Evolutionary conservation across 148 eudicot genomes (phyloP).

Genomic region (Vaccinium macrocarpon): DNA sequence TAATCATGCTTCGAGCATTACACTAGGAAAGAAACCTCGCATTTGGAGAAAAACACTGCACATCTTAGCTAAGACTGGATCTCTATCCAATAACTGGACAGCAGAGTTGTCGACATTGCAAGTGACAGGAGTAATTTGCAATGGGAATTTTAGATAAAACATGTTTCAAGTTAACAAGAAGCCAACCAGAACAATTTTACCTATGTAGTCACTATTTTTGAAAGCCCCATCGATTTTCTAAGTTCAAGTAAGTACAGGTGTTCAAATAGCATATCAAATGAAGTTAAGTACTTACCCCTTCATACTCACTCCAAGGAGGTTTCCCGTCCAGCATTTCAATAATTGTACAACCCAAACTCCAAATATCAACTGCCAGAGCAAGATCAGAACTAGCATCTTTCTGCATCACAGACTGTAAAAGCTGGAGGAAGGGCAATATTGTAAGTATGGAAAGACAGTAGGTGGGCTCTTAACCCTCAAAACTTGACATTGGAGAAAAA

Average conservation of each 20-base stretch:
- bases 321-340: slow-evolving; percentile 92
- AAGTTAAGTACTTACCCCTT: slow-evolving; percentile 58
- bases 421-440: slow-evolving; percentile 43
- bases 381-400: slow-evolving; percentile 60
- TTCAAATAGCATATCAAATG: background rate
- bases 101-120: background rate
- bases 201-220: background rate
- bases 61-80: background rate
- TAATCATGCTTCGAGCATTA: background rate
- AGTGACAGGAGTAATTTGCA: background rate
- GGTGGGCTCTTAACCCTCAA: background rate
- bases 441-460: slow-evolving; percentile 19
- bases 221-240: background rate
- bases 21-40: background rate
- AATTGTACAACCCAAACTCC: slow-evolving; percentile 97
- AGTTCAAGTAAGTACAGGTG: too few species aligned
- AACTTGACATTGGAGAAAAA: background rate
- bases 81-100: background rate
- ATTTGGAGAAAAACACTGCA: background rate
- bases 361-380: slow-evolving; percentile 91
- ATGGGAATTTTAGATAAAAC: background rate
- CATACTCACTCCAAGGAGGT: slow-evolving; percentile 92
- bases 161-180: background rate
- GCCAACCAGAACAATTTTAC: background rate
- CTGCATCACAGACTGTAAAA: slow-evolving; percentile 68